Conservation (phyloP, 2,329 filamentous ascomycete species). For the Neurospora sp. region DNA sequence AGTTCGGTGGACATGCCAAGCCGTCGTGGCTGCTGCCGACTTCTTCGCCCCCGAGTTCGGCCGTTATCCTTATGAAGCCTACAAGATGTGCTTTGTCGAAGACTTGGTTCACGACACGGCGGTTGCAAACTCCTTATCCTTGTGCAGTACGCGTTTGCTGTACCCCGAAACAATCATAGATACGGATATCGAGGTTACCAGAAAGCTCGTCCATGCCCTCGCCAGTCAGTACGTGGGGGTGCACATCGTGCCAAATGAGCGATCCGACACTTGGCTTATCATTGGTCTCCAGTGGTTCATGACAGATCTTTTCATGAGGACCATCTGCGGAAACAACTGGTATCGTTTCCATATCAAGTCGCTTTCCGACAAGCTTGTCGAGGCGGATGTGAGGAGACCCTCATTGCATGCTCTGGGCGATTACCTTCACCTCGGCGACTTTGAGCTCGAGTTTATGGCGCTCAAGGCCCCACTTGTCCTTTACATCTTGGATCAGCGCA, state of each 20-base stretch:
- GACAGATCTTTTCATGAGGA: constrained; percentile 85
- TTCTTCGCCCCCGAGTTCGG: constrained; percentile 83
- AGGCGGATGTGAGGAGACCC: constrained; percentile 72
- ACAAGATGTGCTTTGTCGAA: constrained; percentile 90
- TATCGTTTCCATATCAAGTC: constrained; percentile 85
- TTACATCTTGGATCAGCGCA: constrained; percentile 84
- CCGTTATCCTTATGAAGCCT: constrained; percentile 83
- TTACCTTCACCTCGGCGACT: constrained; percentile 67
- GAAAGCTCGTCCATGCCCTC: constrained; percentile 71
- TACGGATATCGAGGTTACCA: constrained; percentile 69
- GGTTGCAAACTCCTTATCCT: constrained; percentile 71
- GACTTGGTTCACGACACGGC: constrained; percentile 70
- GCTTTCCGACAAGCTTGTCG: constrained; percentile 71
- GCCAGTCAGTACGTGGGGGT: constrained; percentile 93
- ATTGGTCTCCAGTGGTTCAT: constrained; percentile 90
- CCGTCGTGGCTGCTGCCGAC: constrained; percentile 80
- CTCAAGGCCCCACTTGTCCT: constrained; percentile 86
- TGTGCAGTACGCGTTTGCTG: constrained; percentile 79
- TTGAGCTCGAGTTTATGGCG: constrained; percentile 82
- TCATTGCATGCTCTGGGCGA: constrained; percentile 74
- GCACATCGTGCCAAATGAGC: constrained; percentile 75
- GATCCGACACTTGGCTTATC: constrained; percentile 78
- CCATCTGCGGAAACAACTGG: constrained; percentile 87
- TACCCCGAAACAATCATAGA: constrained; percentile 82
- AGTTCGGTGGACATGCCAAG: constrained; percentile 76